These are phyloP conservation scores for Oryza brachyantha DNA, from an alignment of 176 grass and related monocot genomes.

Conservation along the genomic window DNA sequence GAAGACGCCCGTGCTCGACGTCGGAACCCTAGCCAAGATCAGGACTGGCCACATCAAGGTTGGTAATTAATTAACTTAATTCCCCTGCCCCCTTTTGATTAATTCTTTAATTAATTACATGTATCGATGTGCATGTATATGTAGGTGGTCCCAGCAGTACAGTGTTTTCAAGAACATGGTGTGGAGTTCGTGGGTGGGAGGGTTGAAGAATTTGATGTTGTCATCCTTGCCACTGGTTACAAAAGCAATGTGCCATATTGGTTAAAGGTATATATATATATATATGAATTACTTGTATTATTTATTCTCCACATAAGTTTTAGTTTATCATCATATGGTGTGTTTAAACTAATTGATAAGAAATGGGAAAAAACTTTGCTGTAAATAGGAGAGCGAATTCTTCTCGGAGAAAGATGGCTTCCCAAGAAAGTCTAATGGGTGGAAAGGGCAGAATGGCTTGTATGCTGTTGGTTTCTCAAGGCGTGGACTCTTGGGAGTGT, in stretches of 20 bases:
- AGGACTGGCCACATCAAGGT: conserved; percentile 83
- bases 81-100: no score
- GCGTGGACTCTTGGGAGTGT: conserved; percentile 62
- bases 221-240: conserved; percentile 82
- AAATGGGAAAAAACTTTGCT: no score
- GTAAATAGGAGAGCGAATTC: conserved; percentile 61
- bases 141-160: conserved; percentile 64
- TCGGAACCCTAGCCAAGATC: conserved; percentile 68
- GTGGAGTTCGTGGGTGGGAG: conserved; percentile 70
- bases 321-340: background rate
- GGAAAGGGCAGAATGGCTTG: conserved; percentile 76
- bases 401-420: conserved; percentile 85
- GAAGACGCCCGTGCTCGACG: conserved; percentile 88
- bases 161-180: conserved; percentile 39
- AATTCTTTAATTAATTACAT: no score
- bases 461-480: conserved; percentile 82
- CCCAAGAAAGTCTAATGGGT: conserved; percentile 62
- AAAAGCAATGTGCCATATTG: conserved; percentile 82
- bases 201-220: conserved; percentile 51
- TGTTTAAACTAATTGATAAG: background rate
- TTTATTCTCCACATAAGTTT: background rate
- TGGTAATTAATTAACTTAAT: background rate
- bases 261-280: conserved; percentile 65
- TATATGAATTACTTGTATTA: background rate
- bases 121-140: no score